Evolutionary conservation across 768 basidiomycete genomes (phyloP), one percentile per base, ranked within the genome.

Genomic region (Amylocystis lapponica): DNA sequence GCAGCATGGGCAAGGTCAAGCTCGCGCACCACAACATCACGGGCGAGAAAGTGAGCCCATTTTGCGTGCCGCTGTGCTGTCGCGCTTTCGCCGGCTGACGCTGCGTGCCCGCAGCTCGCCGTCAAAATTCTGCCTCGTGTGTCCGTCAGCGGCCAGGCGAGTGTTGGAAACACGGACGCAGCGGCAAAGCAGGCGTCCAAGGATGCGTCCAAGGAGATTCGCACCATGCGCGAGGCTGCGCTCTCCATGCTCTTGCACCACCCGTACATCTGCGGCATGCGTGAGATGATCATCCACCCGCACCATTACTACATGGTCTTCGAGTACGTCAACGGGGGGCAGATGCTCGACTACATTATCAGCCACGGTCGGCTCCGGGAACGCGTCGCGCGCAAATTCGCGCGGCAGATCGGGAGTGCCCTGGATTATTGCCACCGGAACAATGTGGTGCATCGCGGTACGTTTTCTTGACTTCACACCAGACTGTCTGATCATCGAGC

Each of bases 341-440:
- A 99, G 73, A 93, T 99, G 91, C 80, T 99, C 52, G 96, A 99
- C 75, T 99, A 95, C 64, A 98, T 99, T 69, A 99, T 99, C 68
- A 88, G 88, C 56, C 96, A 99, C 57, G 96, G 96, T 14, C 77
- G 96, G 26, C 76, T 98, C 46, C 76, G 96, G 35, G 96, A 98
- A 66, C 79, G 95, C 43, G 91, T 93, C 30, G 96, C 96, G 17
- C 74, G 96, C 54, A 98, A 97, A 71, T 99, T 99, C 66, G 93
- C 96, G 4, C 70, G 96, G 23, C 96, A 99, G 66, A 98, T 99
- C 49, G 94, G 90, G 27, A 89, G 86, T 55, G 96, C 96, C 1
- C 71, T 99, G 19, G 88, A 95, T 60, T 98, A 99, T 65, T 95
- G 93, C 61, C 96, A 99, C 67, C 79, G 82, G 57, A 99, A 98